A percentile compares a stretch with the other conserved stretches of the same genome.
Conservation (phyloP, 1,139 yeast species). For the Pichia cactophila region DNA sequence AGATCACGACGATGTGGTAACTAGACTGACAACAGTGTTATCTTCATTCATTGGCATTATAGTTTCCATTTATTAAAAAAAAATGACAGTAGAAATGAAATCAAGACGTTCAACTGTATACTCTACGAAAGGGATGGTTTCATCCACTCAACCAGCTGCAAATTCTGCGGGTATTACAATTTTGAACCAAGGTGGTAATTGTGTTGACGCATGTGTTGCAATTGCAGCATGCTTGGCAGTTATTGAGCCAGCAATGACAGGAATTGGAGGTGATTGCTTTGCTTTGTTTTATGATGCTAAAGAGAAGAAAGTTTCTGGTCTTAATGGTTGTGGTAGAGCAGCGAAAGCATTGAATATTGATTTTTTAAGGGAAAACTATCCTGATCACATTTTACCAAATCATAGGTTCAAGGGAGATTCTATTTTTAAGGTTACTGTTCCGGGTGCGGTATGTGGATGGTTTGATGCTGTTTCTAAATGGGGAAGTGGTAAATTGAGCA, state of each 20-base stretch:
- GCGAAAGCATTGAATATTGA: constrained; percentile 48
- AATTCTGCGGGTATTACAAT: constrained; percentile 66
- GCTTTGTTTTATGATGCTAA: constrained; percentile 50
- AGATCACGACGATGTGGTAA: too few relatives aligned
- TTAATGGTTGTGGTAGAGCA: constrained; percentile 75
- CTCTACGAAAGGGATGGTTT: constrained; percentile 66
- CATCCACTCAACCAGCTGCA: constrained; percentile 73
- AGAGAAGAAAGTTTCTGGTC: constrained; percentile 48
- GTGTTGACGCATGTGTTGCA: constrained; percentile 77
- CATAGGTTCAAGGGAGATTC: constrained; percentile 40
- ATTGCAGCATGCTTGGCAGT: constrained; percentile 68
- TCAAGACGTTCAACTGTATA: constrained; percentile 75
- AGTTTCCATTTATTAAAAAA: too few relatives aligned
- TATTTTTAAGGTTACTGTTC: constrained; percentile 59
- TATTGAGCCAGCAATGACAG: constrained; percentile 71
- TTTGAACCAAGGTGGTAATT: constrained; percentile 67
- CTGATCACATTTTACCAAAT: constrained; percentile 22
- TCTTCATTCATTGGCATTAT: too few relatives aligned
- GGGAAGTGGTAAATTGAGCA: constrained; percentile 64
- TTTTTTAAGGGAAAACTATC: constrained; percentile 34
- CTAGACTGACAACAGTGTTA: too few relatives aligned
- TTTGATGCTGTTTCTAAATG: constrained; percentile 56
- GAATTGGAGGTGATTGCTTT: constrained; percentile 81
- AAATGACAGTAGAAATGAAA: constrained; percentile 13
- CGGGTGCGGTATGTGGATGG: constrained; percentile 80